Conservation (phyloP, 2,329 filamentous ascomycete species). For the Ceratocystis smalleyi region DNA sequence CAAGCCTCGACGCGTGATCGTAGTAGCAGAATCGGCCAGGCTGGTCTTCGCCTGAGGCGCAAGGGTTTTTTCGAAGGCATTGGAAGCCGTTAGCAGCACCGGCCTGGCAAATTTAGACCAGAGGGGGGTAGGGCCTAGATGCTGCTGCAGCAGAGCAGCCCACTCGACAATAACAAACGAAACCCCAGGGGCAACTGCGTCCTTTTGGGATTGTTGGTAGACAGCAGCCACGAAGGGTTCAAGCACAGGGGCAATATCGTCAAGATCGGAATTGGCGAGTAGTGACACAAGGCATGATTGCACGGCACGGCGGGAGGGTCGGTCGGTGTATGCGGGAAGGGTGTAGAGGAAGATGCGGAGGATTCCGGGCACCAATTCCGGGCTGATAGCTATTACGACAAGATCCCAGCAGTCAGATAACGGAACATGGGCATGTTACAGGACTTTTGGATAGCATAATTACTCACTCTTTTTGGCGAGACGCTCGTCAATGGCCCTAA, state of each 20-base stretch:
- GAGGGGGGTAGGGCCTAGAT: slow-evolving; percentile 43
- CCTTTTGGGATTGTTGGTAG: slow-evolving; percentile 58
- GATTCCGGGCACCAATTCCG: slow-evolving; percentile 37
- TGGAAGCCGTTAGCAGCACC: slow-evolving; percentile 52
- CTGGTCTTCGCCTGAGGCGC: slow-evolving; percentile 46
- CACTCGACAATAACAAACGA: slow-evolving; percentile 85
- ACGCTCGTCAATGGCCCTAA: slow-evolving; percentile 42
- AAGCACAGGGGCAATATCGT: slow-evolving; percentile 37
- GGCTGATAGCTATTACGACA: slow-evolving; percentile 29
- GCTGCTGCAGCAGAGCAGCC: slow-evolving; percentile 65
- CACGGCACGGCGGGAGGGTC: slow-evolving; percentile 66
- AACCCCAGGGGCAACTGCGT: slow-evolving; percentile 59
- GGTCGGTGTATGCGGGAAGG: slow-evolving; percentile 74
- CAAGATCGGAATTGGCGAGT: slow-evolving; percentile 36
- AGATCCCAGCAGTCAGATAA: background rate
- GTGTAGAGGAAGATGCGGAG: slow-evolving; percentile 70
- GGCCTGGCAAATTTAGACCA: slow-evolving; percentile 53
- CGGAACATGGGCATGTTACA: background rate
- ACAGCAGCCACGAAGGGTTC: slow-evolving; percentile 51
- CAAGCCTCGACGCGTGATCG: slow-evolving; percentile 64
- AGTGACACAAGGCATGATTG: slow-evolving; percentile 66
- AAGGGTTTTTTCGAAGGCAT: slow-evolving; percentile 63
- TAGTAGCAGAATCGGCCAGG: slow-evolving; percentile 56
- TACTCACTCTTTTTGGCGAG: slow-evolving; percentile 38
- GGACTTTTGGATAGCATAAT: slow-evolving; percentile 18